A percentile compares a stretch with the other conserved stretches of the same genome.
Evolutionary conservation across 1,139 yeast species (phyloP).

Genomic region (Pneumocystis jirovecii): DNA sequence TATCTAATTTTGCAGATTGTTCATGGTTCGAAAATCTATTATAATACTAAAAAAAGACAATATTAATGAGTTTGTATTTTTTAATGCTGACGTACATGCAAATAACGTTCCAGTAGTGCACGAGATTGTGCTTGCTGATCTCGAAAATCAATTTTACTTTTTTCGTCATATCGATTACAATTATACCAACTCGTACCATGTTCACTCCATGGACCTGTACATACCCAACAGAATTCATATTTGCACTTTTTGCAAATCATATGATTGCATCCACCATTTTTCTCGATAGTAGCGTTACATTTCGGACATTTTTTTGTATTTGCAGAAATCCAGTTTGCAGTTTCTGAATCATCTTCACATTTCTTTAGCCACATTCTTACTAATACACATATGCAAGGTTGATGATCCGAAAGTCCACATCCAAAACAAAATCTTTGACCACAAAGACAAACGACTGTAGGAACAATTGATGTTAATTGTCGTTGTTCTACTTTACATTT

Average conservation of each 20-base stretch:
- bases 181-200: slow-evolving; percentile 55
- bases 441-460: slow-evolving; percentile 53
- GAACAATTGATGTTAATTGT: slow-evolving; percentile 32
- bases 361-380: slow-evolving; percentile 63
- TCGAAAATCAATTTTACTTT: slow-evolving; percentile 25
- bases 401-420: slow-evolving; percentile 56
- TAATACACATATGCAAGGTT: slow-evolving; percentile 66
- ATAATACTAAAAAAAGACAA: slow-evolving; percentile 32
- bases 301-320: slow-evolving; percentile 62
- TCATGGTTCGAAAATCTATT: slow-evolving; percentile 66
- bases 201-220: slow-evolving; percentile 59
- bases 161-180: slow-evolving; percentile 47
- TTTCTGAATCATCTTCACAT: slow-evolving; percentile 77
- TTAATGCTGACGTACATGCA: slow-evolving; percentile 28
- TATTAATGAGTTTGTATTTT: not conserved
- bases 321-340: slow-evolving; percentile 76
- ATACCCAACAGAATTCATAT: slow-evolving; percentile 87
- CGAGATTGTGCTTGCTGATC: slow-evolving; percentile 25
- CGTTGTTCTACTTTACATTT: slow-evolving; percentile 30
- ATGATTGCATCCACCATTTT: slow-evolving; percentile 45
- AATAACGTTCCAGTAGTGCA: slow-evolving; percentile 44
- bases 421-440: slow-evolving; percentile 66
- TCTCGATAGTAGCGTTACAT: slow-evolving; percentile 34
- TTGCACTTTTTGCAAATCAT: slow-evolving; percentile 74
- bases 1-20: slow-evolving; percentile 61